phyloP scores from a whole-genome alignment of 2,329 filamentous ascomycete species.

The Aspergillus nomiae region DNA sequence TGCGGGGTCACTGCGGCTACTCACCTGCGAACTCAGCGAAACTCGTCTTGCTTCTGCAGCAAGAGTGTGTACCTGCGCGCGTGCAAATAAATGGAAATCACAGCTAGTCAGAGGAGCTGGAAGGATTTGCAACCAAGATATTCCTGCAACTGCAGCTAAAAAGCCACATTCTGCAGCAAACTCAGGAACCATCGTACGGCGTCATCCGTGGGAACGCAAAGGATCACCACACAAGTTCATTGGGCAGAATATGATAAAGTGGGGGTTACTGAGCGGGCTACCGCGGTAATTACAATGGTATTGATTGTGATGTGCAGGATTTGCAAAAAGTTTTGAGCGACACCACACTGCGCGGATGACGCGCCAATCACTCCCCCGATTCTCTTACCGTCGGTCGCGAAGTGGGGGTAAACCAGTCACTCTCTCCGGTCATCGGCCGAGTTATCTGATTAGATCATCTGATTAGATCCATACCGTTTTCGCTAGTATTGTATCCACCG shows the following conservation, averaged over 20 bases:
- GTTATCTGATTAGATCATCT: slow-evolving; percentile 33
- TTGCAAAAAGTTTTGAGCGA: neutral
- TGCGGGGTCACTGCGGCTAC: slow-evolving; percentile 17
- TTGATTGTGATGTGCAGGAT: slow-evolving; percentile 1
- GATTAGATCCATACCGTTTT: slow-evolving; percentile 23
- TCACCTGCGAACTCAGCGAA: slow-evolving; percentile 19
- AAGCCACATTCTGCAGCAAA: slow-evolving; percentile 12
- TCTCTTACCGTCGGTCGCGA: slow-evolving; percentile 5
- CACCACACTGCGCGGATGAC: slow-evolving; percentile 6
- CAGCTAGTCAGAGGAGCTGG: neutral
- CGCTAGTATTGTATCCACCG: neutral
- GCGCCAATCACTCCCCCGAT: slow-evolving; percentile 7
- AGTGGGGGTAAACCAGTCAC: neutral
- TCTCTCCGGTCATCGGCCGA: slow-evolving; percentile 22
- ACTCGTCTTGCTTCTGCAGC: slow-evolving; percentile 14
- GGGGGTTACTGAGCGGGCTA: slow-evolving; percentile 2
- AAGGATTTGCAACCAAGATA: slow-evolving; percentile 4
- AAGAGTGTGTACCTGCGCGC: slow-evolving; percentile 6
- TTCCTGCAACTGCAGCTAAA: slow-evolving; percentile 9
- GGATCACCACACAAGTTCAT: slow-evolving; percentile 9
- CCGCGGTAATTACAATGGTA: slow-evolving; percentile 3
- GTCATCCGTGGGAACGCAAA: slow-evolving; percentile 18
- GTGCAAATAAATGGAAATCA: slow-evolving; percentile 3
- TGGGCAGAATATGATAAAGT: slow-evolving; percentile 8
- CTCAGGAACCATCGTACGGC: slow-evolving; percentile 18